Base-by-base conservation (phyloP, 2,329 filamentous ascomycete species). In the Pseudogymnoascus pannorum region DNA sequence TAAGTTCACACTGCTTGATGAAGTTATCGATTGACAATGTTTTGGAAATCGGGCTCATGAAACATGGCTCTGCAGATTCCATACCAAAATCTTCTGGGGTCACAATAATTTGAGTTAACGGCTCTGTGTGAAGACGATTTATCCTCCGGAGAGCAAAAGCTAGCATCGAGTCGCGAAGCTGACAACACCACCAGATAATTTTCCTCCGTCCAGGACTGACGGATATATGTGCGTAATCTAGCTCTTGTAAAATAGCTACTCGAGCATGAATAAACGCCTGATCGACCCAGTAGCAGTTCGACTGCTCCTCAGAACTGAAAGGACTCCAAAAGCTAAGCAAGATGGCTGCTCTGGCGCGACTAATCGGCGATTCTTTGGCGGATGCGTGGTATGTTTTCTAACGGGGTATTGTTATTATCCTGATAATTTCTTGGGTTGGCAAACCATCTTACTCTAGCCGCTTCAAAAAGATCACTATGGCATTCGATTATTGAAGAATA, bases 311-410 rank as follows among this genome's bases (percentile, higher is more conserved):
- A n/a, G 59, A 18, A 33, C 38, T 54, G 59, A 48, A 60, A 22
- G 59, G 59, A 22, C 59, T 60, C 59, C 59, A 60, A 8, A 48
- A 60, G 42, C 40, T 48, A 51, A 60, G 59, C 38, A 60, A 60
- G 20, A 60, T 60, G 48, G 59, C 59, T 12, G 59, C 59, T 16
- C 59, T 42, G 20, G 59, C 33, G 14, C 16, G 59, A 29, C 42
- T 54, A 22, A 60, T 60, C 9, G 59, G 26, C 4, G 59, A 60
- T 60, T 57, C 59, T 22, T 60, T 35, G 18, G 20, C 8, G 16
- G 38, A 54, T 26, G 59, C 40, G 18, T 60, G 59, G 26, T 60
- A 60, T n/a, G 59, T 60, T 54, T 42, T 35, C 59, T 60, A 60
- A 35, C 8, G 12, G 9, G 5, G 16, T 8, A 35, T 6, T 12